Conservation (phyloP, 345 rosid genomes). For the Populus simonii region DNA sequence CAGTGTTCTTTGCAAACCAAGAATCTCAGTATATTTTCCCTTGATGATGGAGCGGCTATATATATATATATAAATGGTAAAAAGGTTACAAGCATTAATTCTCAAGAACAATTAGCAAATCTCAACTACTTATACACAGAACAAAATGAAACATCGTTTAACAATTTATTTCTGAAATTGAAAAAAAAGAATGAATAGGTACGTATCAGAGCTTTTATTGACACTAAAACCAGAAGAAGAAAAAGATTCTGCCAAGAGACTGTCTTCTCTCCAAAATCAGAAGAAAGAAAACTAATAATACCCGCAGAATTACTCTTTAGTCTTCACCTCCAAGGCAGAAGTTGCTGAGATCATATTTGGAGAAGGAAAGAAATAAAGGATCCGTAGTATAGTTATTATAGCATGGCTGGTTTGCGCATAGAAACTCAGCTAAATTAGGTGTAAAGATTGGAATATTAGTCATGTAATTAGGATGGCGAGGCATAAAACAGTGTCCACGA, state of each 20-base stretch:
- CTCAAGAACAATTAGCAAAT: neutral
- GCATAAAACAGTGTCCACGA: constrained; percentile 40
- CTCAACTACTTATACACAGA: neutral
- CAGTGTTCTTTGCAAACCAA: too few species aligned
- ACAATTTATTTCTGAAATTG: neutral
- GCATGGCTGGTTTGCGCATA: constrained; percentile 43
- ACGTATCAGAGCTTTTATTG: neutral
- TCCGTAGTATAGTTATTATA: constrained; percentile 40
- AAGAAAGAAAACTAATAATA: constrained; percentile 7
- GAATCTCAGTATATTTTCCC: neutral
- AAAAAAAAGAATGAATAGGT: neutral
- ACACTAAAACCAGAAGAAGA: neutral
- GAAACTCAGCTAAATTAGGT: constrained; percentile 42
- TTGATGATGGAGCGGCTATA: neutral
- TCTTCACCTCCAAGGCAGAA: constrained; percentile 37
- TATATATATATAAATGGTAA: too few species aligned
- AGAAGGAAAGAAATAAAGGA: constrained; percentile 34
- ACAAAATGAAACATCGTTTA: neutral
- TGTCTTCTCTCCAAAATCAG: neutral
- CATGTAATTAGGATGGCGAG: constrained; percentile 36
- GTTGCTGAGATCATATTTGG: constrained; percentile 46
- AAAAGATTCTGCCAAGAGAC: neutral
- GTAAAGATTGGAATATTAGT: constrained; percentile 45
- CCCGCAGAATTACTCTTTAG: constrained; percentile 38
- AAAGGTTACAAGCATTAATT: neutral